Evolutionary conservation across 2,329 filamentous ascomycete genomes (phyloP).

Genomic region (Venturia carpophila): DNA sequence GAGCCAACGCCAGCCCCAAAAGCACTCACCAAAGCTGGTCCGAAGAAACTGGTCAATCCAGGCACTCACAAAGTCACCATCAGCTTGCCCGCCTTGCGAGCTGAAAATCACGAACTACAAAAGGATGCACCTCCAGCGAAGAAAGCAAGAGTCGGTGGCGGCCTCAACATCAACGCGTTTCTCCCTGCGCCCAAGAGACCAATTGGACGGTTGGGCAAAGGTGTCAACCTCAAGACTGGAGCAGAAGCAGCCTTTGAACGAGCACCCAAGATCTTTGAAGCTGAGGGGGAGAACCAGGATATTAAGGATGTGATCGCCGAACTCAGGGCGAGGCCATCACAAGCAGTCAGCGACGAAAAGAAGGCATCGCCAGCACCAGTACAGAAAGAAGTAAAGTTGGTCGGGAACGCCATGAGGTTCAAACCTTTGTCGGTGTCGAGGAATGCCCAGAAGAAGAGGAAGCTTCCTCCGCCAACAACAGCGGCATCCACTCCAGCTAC

Average conservation of each 20-base stretch:
- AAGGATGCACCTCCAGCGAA: constrained; percentile 59
- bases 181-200: constrained; percentile 72
- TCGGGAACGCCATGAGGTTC: constrained; percentile 79
- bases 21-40: constrained; percentile 53
- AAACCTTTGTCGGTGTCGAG: constrained; percentile 78
- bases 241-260: constrained; percentile 74
- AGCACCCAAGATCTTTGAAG: constrained; percentile 29
- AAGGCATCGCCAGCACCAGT: constrained; percentile 28
- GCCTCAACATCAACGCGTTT: constrained; percentile 72
- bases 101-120: constrained; percentile 36
- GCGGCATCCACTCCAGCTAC: constrained; percentile 20
- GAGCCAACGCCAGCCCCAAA: constrained; percentile 36
- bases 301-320: constrained; percentile 28
- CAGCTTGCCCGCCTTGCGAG: constrained; percentile 55
- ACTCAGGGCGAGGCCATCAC: constrained; percentile 24
- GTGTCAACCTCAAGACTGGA: constrained; percentile 73
- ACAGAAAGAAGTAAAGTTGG: constrained; percentile 49
- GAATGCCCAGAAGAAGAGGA: constrained; percentile 57
- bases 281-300: constrained; percentile 25
- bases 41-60: constrained; percentile 57
- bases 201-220: constrained; percentile 40
- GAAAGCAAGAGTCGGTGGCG: constrained; percentile 55
- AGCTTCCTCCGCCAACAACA: constrained; percentile 24
- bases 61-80: constrained; percentile 80
- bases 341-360: constrained; percentile 21